Base-by-base conservation (phyloP, 305 asterid genomes). In the Fraxinus albicans region DNA sequence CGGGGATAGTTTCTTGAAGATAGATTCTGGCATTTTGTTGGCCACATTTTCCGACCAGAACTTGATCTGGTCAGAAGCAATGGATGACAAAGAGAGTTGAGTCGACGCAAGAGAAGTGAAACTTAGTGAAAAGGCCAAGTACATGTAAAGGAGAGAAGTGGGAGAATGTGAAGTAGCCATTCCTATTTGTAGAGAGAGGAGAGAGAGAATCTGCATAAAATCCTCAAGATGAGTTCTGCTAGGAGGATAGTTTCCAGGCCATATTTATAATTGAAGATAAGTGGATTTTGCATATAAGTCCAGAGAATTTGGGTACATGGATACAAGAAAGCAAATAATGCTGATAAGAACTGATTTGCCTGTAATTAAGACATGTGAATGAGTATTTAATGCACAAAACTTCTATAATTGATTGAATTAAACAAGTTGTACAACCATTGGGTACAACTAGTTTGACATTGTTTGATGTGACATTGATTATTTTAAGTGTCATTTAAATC, bases 41-140 rank as follows among this genome's bases (percentile, higher is more conserved):
- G 34, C 13, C 31, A 87, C 88, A 82, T 89, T 87, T 79, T 82
- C 69, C 0, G 87, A 83, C 90, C 91, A 89, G 25, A 83, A 86
- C 27, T 75, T 87, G 35, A 53, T 73, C 10, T 89, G 89, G 2
- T 73, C 25, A 12, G 90, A 82, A 33, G 88, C 81, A 17, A 81
- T 58, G 60, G 79, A 29, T 29, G 89, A 8, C 10, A 79, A 35
- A 9, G 86, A 73, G 53, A 55, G 33, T 21, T 42, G 55, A 38
- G 78, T 21, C 0, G 83, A 38, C 23, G 65, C 65, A 53, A 53
- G 3, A 53, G 23, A 44, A 23, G 81, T 33, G 7, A 76, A 79
- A 13, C 65, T 4, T 4, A 50, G 21, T 2, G 60, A 50, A 50
- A 50, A 50, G 21, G 60, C 21, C 60, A 15, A 50, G 60, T 50